Evolutionary conservation across 805 yeast species (phyloP).

Genomic region (Brettanomyces custersianus): DNA sequence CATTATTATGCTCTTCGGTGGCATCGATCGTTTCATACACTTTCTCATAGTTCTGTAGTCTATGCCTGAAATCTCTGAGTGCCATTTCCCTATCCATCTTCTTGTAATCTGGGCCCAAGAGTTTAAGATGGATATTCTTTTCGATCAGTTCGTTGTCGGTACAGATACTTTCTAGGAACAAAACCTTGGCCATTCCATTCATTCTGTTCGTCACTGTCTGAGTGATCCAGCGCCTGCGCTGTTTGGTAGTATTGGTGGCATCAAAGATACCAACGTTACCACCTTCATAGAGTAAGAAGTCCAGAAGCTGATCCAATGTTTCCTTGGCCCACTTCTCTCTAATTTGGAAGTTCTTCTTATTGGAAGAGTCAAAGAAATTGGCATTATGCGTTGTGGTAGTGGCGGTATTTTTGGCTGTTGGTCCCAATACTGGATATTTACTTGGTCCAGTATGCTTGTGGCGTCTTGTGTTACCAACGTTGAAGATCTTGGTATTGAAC

Average conservation of each 20-base stretch:
- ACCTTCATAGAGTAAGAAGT: conserved; percentile 30
- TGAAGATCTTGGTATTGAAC: conserved; percentile 56
- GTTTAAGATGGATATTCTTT: conserved; percentile 72
- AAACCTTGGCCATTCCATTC: conserved; percentile 26
- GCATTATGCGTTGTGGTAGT: conserved; percentile 28
- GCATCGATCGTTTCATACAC: conserved; percentile 90
- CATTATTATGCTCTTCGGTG: conserved; percentile 31
- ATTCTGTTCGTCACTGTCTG: conserved; percentile 28
- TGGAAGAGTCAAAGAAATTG: conserved; percentile 34
- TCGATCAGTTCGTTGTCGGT: conserved; percentile 73
- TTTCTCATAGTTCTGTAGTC: conserved; percentile 74
- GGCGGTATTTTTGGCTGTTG: conserved; percentile 13
- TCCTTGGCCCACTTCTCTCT: conserved; percentile 46
- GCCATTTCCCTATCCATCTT: conserved; percentile 79
- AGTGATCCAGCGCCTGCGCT: conserved; percentile 32
- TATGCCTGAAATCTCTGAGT: conserved; percentile 67
- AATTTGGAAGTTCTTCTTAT: conserved; percentile 32
- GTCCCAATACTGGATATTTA: conserved; percentile 27
- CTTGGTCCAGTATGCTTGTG: conserved; percentile 37
- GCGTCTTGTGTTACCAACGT: conserved; percentile 68
- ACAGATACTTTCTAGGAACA: conserved; percentile 70
- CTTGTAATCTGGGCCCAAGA: conserved; percentile 88
- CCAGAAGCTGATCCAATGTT: conserved; percentile 37
- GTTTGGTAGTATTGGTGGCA: conserved; percentile 48
- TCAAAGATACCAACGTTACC: conserved; percentile 52